Evolutionary conservation across 116 monocot species (phyloP), one percentile per base, ranked within the genome.

Genomic region (Cymodocea nodosa): DNA sequence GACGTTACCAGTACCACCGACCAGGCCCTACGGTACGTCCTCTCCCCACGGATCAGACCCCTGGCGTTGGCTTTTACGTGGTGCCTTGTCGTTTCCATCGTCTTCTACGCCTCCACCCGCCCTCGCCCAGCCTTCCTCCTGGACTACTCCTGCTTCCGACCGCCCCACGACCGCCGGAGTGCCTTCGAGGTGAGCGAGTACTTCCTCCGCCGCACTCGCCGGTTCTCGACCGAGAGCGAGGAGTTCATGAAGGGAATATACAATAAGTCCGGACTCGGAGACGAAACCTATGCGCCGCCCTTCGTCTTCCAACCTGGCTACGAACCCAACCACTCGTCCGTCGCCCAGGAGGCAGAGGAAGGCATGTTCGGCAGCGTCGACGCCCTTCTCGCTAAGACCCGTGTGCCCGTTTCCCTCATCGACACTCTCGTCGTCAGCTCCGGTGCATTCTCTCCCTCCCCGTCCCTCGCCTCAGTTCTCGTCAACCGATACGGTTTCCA

Each of bases 261-360:
- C 80, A 39, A 19, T n/a, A 87, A 79, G 68, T 92, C 92, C 23
- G 92, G 92, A 62, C 81, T 89, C 52, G 81, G 89, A 19, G 78
- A 89, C 52, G 85, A 89, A 76, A 83, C 89, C 14, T 83, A 77
- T 65, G 83, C 64, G 0, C 92, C 92, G 3, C 71, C 87, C 5
- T 85, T 77, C 79, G 64, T 92, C 68, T 81, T 87, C 64, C 71
- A 77, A 19, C n/a, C n/a, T n/a, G 52, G n/a, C 9, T 79, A 81
- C 64, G n/a, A n/a, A 61, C 70, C 64, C 68, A 73, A 15, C 68
- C 62, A 75, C 19, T n/a, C 9, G 12, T 79, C 67, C 30, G 86
- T 76, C 7, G 17, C 79, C 17, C 56, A 68, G 0, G 90, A 90
- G 68, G 83, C 79, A 0, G 58, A 77, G 59, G 83, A 86, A 56